Evolutionary conservation across 805 yeast genomes (phyloP), one percentile per base, ranked within the genome.

Genomic region (Candida ulmi): DNA sequence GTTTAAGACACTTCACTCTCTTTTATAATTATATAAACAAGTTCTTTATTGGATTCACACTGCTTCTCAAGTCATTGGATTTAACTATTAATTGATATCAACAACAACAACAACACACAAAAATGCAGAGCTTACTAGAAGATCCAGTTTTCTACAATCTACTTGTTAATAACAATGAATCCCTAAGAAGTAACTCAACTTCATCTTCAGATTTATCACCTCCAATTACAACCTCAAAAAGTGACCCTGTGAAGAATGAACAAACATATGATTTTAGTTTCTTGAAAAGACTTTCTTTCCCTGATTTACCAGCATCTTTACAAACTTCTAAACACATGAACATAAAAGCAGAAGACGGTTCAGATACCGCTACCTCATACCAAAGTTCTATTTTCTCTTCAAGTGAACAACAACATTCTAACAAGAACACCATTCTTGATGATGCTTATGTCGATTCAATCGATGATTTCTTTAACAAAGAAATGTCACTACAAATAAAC

Each of bases 121-220:
- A 21, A 7, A 52, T 52, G 57, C 52, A 51, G 18, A 50, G 43
- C 23, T 40, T 52, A 8, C 27, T 52, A 8, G 50, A 49, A 12
- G 57, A 52, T 32, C 52, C 55, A 2, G 47, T 46, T 12, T 52
- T 52, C 30, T 51, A 51, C 39, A 41, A 40, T 13, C 40, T 52
- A 12, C 34, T 52, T 17, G 38, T 45, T n/a, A 50, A 46, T 26
- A 50, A 52, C 29, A 36, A 39, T 9, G 47, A 49, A 16, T 40
- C 47, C 2, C 27, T 37, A 4, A 27, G 28, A 23, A 33, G 29
- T 11, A 33, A 24, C 8, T 32, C 27, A 21, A n/a, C 17, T 7
- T n/a, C 18, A 3, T 21, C 27, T 12, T 23, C 26, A n/a, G 27
- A 28, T n/a, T 28, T 11, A 27, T 12, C 25, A 17, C 21, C 32